Percentiles rank a stretch among this genome's conserved stretches.
Conservation (phyloP, 75 land plant genomes). For the Ceratopteris richardii region DNA sequence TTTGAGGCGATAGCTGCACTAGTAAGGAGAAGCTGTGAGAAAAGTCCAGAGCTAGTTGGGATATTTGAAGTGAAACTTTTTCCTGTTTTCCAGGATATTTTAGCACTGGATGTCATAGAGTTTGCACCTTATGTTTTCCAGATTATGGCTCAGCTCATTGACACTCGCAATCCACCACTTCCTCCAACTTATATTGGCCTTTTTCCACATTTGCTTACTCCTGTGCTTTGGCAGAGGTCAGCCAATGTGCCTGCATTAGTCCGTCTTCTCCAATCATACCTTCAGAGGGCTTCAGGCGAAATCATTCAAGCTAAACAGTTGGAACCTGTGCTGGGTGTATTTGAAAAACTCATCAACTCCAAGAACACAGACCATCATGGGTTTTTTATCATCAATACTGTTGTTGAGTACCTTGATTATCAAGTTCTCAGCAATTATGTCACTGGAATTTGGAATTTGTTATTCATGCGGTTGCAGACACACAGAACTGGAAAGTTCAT, state of each 20-base stretch:
- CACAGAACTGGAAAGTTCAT: slow-evolving; percentile 53
- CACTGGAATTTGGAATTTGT: slow-evolving; percentile 48
- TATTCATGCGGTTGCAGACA: slow-evolving; percentile 57
- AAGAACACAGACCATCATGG: slow-evolving; percentile 75
- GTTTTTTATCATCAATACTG: slow-evolving; percentile 84
- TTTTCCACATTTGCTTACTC: slow-evolving; percentile 52
- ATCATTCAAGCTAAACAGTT: slow-evolving; percentile 56
- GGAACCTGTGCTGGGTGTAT: slow-evolving; percentile 67
- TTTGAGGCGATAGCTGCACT: slow-evolving; percentile 92
- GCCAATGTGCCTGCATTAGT: slow-evolving; percentile 91
- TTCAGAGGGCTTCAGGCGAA: slow-evolving; percentile 75
- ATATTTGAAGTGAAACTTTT: slow-evolving; percentile 66
- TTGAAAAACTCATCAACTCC: slow-evolving; percentile 45
- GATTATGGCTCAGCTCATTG: slow-evolving; percentile 89
- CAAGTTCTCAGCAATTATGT: slow-evolving; percentile 48
- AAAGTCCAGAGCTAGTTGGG: slow-evolving; percentile 45
- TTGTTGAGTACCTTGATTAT: slow-evolving; percentile 68
- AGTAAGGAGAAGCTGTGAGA: slow-evolving; percentile 59
- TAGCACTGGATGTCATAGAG: slow-evolving; percentile 66
- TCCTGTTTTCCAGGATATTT: slow-evolving; percentile 66
- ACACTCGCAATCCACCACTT: slow-evolving; percentile 62
- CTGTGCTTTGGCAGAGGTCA: slow-evolving; percentile 62
- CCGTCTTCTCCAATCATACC: slow-evolving; percentile 82
- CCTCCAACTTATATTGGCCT: slow-evolving; percentile 53
- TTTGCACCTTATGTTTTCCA: slow-evolving; percentile 94